A percentile compares a stretch with the other conserved stretches of the same genome.
phyloP scores from a whole-genome alignment of 345 rosid species.

The Physaria fendleri region DNA sequence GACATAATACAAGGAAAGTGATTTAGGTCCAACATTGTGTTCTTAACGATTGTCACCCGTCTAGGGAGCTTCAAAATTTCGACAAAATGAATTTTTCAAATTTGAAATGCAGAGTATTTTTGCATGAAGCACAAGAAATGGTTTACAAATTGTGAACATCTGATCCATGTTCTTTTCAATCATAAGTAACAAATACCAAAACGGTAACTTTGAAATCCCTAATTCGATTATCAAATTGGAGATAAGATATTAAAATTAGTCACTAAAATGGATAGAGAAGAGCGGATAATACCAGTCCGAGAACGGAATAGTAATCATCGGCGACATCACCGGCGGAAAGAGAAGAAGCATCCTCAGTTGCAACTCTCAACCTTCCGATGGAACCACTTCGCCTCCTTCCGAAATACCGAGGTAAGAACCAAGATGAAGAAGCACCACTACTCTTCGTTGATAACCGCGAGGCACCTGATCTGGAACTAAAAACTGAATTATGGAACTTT shows the following conservation, averaged over 20 bases:
- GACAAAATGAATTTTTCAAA: too few relatives aligned
- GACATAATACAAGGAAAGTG: neutral
- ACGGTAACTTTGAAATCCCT: neutral
- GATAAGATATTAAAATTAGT: neutral
- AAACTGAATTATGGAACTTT: slow-evolving; percentile 46
- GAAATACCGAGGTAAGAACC: slow-evolving; percentile 26
- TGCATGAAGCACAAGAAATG: too few relatives aligned
- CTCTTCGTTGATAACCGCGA: slow-evolving; percentile 32
- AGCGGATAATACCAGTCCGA: slow-evolving; percentile 66
- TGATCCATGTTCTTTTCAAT: too few relatives aligned
- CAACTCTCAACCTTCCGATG: slow-evolving; percentile 44
- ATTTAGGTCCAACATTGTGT: neutral
- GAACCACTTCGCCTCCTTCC: slow-evolving; percentile 28
- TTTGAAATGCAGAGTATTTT: too few relatives aligned
- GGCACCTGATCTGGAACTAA: slow-evolving; percentile 25
- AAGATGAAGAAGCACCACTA: slow-evolving; percentile 15
- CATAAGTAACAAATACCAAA: too few relatives aligned
- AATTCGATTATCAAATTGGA: neutral
- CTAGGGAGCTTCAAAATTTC: neutral
- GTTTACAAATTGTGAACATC: too few relatives aligned
- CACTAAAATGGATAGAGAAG: too few relatives aligned
- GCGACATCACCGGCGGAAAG: slow-evolving; percentile 42
- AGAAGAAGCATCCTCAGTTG: slow-evolving; percentile 42
- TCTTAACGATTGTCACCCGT: neutral
- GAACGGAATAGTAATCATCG: slow-evolving; percentile 80